Base-by-base conservation (phyloP, 352 stramenopile genomes). In the Phytophthora pisi region DNA sequence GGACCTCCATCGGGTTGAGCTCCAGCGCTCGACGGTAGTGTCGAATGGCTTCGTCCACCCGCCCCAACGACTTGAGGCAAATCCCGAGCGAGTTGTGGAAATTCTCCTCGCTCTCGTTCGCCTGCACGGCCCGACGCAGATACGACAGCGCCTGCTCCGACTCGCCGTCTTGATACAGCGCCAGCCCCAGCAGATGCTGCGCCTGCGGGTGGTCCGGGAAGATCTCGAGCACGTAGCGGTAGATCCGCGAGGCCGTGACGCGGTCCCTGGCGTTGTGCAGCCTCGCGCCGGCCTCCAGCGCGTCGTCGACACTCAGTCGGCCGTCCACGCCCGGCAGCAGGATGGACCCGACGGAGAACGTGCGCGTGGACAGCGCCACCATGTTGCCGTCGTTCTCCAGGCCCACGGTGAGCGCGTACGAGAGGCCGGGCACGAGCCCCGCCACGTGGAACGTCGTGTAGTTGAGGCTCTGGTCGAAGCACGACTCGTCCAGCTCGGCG, bases 291-390 rank as follows among this genome's bases (percentile, higher is more conserved):
- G 72, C 53, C 13, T 82, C 72, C 42, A 93, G 53, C 4, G 85
- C 84, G 13, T 75, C 64, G 0, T 55, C 59, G 16, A 93, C 60
- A 23, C 83, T 86, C 51, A 92, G 45, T 3, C 68, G 75, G 7
- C 49, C 42, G 3, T 57, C 26, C 0, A 72, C 51, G 2, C 61
- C 64, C 6, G 70, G 56, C 18, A 83, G 36, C 0, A 75, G 28
- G 26, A 92, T 59, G 0, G 81, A 86, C 0, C 67, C 85, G 15
- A 93, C 84, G 6, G 81, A 67, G 53, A 95, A 92, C 7, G 72
- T 78, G 1, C 87, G 77, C 59, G 82, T 82, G 11, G 87, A 95
- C 11, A 90, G 60, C 7, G 73, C 84, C 13, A 93, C 60, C 45
- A 92, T 70, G 24, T 77, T 74, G 20, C 75, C 80, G 45, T 57